Evolutionary conservation across 768 basidiomycete species (phyloP).

Genomic region (Mycena filopes): DNA sequence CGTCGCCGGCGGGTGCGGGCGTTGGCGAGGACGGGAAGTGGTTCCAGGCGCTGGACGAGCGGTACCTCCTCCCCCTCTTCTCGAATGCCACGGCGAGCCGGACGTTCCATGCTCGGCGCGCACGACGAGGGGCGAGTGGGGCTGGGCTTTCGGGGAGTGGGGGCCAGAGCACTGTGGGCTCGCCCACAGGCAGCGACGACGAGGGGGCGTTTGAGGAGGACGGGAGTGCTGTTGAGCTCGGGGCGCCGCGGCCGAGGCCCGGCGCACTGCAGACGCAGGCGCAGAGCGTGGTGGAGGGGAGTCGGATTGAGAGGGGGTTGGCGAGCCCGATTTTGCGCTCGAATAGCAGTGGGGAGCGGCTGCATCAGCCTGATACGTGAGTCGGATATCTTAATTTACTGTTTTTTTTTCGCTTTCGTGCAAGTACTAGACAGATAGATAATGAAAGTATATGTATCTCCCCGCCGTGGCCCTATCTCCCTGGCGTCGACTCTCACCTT

Average conservation of each 20-base stretch:
- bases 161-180: constrained; percentile 39
- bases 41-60: constrained; percentile 96
- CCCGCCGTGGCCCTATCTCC: no score
- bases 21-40: constrained; percentile 85
- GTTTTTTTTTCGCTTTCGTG: neutral
- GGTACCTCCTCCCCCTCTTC: constrained; percentile 92
- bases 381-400: neutral
- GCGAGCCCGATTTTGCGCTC: constrained; percentile 69
- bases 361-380: constrained; percentile 19
- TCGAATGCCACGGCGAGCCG: constrained; percentile 91
- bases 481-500: no score
- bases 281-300: constrained; percentile 51
- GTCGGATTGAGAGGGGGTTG: constrained; percentile 70
- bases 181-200: constrained; percentile 50
- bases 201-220: constrained; percentile 39
- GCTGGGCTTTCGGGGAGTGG: constrained; percentile 33
- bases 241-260: constrained; percentile 48
- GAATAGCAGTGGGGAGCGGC: constrained; percentile 30
- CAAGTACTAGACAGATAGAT: constrained; percentile 1
- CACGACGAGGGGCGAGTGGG: constrained; percentile 58
- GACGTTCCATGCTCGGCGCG: constrained; percentile 83
- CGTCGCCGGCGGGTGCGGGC: constrained; percentile 6
- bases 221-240: constrained; percentile 33
- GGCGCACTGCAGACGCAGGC: constrained; percentile 36
- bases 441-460: constrained; percentile 4